These are phyloP conservation scores for Lupinus albus DNA, from an alignment of 306 rosid species.

Conservation along the genomic window DNA sequence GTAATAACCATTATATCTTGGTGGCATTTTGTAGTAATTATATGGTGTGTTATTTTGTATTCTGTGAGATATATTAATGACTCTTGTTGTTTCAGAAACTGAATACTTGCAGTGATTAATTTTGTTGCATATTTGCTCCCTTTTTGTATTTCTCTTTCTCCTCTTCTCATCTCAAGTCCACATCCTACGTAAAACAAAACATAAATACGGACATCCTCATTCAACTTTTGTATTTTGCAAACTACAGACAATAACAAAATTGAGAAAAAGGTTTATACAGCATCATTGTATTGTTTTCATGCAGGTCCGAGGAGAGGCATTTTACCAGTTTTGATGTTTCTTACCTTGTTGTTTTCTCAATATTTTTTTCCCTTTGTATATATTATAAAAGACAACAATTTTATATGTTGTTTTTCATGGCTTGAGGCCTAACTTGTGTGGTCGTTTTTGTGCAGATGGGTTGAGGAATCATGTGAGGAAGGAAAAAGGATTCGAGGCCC, in stretches of 20 bases:
- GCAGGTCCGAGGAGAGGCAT: conserved; percentile 26
- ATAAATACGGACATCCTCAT: background rate
- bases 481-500: conserved; percentile 59
- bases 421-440: conserved; percentile 47
- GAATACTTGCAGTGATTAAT: conserved; percentile 1
- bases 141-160: background rate
- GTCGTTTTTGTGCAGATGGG: conserved; percentile 58
- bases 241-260: conserved; percentile 1
- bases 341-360: conserved; percentile 2
- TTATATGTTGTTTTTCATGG: conserved; percentile 38
- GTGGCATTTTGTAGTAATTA: conserved; percentile 39
- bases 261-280: conserved; percentile 29
- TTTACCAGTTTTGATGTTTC: conserved; percentile 14
- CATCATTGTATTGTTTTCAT: background rate
- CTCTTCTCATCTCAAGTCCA: background rate
- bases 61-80: conserved; percentile 30
- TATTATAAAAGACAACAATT: conserved; percentile 9
- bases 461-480: conserved; percentile 76
- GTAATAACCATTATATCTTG: conserved; percentile 9
- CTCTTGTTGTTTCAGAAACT: conserved; percentile 34
- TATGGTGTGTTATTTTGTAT: conserved; percentile 41
- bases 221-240: conserved; percentile 8
- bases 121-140: conserved; percentile 6
- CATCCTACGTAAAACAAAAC: background rate
- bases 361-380: conserved; percentile 16